Conservation (phyloP, 1,284 basidiomycete genomes). For the Exobasidium rhododendri region DNA sequence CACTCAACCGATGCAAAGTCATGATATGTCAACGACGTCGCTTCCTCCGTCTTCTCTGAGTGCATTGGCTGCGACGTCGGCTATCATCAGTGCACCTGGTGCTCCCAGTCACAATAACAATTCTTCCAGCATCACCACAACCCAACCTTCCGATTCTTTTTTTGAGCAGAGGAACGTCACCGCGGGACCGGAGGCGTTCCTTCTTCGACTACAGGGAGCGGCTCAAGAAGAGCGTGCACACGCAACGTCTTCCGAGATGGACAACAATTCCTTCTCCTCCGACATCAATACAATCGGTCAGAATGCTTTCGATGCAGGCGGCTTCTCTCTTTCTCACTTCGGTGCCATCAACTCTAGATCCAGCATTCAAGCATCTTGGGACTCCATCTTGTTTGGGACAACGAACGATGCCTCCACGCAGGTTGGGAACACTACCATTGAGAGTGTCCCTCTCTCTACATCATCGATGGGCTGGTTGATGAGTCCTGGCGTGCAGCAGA, state of each 20-base stretch:
- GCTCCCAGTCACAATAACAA: neutral
- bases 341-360: neutral
- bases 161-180: constrained; percentile 9
- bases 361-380: constrained; percentile 3
- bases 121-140: neutral
- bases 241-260: neutral
- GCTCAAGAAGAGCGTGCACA: constrained; percentile 37
- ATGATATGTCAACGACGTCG: neutral
- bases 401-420: constrained; percentile 19
- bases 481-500: constrained; percentile 41
- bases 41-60: neutral
- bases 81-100: neutral
- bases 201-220: constrained; percentile 41
- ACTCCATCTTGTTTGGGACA: neutral
- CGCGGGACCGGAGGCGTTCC: constrained; percentile 40
- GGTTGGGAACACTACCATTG: neutral
- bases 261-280: neutral
- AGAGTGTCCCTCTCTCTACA: neutral
- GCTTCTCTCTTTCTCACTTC: neutral
- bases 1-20: neutral
- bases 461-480: constrained; percentile 32
- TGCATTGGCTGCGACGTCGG: neutral
- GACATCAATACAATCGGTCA: neutral
- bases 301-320: neutral
- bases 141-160: neutral